These are phyloP conservation scores for Naegleria lovaniensis DNA, from an alignment of 208 protist genomes.

Conservation along the genomic window DNA sequence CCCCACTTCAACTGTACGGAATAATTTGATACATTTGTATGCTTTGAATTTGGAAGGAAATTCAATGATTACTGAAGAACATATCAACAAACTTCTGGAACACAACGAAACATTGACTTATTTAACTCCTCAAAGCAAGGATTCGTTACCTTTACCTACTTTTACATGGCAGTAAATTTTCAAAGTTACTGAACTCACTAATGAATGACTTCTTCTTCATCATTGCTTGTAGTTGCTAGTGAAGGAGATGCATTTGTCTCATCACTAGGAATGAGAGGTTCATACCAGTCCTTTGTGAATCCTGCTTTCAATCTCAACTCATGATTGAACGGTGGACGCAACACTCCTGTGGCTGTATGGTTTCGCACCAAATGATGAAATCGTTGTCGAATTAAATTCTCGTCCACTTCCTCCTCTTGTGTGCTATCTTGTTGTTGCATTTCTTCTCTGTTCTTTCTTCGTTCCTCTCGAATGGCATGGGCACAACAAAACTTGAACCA, in stretches of 20 bases:
- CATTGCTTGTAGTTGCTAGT: too few species aligned
- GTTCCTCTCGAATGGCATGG: background rate
- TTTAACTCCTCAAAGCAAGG: background rate
- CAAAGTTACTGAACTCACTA: too few species aligned
- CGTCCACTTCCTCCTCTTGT: background rate
- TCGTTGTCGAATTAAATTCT: background rate
- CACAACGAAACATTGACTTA: background rate
- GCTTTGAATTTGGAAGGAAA: background rate
- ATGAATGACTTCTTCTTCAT: too few species aligned
- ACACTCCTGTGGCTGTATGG: conserved; percentile 16
- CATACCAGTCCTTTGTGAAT: conserved; percentile 38
- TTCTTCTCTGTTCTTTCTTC: conserved; percentile 22
- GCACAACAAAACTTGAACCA: conserved; percentile 37
- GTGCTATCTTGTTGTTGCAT: too few species aligned
- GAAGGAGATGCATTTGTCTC: too few species aligned
- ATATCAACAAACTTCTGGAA: background rate
- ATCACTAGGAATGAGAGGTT: conserved; percentile 34
- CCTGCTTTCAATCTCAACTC: conserved; percentile 38
- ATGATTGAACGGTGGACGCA: conserved; percentile 49
- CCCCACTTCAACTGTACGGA: background rate
- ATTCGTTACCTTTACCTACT: background rate
- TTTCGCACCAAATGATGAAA: background rate
- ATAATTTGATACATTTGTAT: background rate
- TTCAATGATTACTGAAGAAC: background rate
- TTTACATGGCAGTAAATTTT: background rate